Conservation (phyloP, 176 grass and related monocot genomes). For the Phragmites australis region DNA sequence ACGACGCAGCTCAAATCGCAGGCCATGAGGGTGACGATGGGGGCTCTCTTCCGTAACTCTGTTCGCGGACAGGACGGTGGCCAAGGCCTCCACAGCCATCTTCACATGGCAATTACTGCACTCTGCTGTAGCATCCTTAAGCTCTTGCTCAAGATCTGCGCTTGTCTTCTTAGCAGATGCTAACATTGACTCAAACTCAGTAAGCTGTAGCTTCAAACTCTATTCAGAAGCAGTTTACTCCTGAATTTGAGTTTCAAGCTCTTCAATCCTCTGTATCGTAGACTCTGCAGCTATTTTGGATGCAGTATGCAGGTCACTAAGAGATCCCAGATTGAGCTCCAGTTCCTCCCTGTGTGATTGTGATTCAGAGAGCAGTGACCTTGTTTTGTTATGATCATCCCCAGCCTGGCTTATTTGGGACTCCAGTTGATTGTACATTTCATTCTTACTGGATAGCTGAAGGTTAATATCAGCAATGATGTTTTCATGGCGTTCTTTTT, state of each 20-base stretch:
- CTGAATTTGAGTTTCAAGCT: constrained; percentile 61
- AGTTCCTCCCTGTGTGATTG: constrained; percentile 67
- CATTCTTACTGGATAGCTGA: constrained; percentile 46
- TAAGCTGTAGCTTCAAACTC: constrained; percentile 50
- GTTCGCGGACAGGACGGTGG: constrained; percentile 43
- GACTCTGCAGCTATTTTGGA: constrained; percentile 50
- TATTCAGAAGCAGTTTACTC: constrained; percentile 58
- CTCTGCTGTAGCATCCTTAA: constrained; percentile 44
- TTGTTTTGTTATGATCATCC: constrained; percentile 54
- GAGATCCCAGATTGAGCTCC: constrained; percentile 59
- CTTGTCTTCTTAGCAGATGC: constrained; percentile 56
- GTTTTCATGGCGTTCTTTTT: constrained; percentile 49
- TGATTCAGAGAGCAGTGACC: constrained; percentile 60
- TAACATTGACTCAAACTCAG: constrained; percentile 57
- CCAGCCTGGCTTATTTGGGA: constrained; percentile 46
- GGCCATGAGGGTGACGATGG: constrained; percentile 39
- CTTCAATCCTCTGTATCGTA: constrained; percentile 39
- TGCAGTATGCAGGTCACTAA: constrained; percentile 57
- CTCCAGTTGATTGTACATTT: constrained; percentile 49
- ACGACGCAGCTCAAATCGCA: constrained; percentile 44
- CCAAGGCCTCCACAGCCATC: constrained; percentile 52
- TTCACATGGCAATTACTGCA: constrained; percentile 24
- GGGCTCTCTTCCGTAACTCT: constrained; percentile 32
- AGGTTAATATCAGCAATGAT: constrained; percentile 50
- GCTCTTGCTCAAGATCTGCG: constrained; percentile 67